These are phyloP conservation scores for Nakazawaea molendinolei DNA, from an alignment of 805 yeast genomes.

Conservation along the genomic window DNA sequence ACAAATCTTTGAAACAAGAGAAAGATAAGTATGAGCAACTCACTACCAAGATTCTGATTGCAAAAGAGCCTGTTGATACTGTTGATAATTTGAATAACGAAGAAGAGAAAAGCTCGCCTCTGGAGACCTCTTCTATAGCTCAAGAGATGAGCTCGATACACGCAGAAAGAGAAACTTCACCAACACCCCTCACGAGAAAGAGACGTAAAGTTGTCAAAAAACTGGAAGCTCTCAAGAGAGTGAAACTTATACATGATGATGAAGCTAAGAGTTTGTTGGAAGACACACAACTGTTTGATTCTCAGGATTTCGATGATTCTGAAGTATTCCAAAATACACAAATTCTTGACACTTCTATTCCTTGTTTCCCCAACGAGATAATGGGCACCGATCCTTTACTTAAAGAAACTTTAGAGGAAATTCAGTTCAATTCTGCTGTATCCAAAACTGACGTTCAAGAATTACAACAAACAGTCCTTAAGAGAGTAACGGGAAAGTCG, in stretches of 20 bases:
- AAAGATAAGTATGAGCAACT: constrained; percentile 1
- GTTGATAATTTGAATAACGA: too few relatives aligned
- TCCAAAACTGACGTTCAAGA: neutral
- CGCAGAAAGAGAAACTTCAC: constrained; percentile 4
- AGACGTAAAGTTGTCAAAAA: too few relatives aligned
- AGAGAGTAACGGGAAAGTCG: neutral
- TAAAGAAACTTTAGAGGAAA: neutral
- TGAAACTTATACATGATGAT: constrained; percentile 1
- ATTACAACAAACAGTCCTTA: constrained; percentile 1
- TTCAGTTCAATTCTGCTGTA: neutral
- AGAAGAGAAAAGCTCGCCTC: too few relatives aligned
- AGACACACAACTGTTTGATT: constrained; percentile 2
- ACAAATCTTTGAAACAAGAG: neutral
- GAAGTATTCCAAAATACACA: neutral
- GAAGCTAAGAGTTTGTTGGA: constrained; percentile 3
- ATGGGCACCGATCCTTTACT: neutral
- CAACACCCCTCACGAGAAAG: constrained; percentile 4
- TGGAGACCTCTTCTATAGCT: neutral
- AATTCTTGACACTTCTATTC: too few relatives aligned
- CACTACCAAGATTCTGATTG: too few relatives aligned
- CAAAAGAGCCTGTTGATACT: too few relatives aligned
- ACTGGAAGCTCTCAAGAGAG: neutral
- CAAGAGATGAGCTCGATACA: neutral
- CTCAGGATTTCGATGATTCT: neutral
- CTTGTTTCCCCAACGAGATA: too few relatives aligned